Base-by-base conservation (phyloP, 805 yeast genomes). In the Starmerella apis region DNA sequence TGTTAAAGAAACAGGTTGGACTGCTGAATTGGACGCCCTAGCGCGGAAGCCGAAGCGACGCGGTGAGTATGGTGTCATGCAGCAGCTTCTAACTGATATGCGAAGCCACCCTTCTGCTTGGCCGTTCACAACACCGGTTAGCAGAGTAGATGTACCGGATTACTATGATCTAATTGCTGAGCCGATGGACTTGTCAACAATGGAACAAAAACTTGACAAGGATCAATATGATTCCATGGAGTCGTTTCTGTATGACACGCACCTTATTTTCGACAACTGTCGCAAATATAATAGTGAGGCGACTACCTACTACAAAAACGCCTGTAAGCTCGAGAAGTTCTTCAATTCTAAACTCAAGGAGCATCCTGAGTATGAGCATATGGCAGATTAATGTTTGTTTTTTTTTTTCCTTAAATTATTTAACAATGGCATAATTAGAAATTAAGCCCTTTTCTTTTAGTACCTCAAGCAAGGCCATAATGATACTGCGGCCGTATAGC, bases 31-130 rank as follows among this genome's bases (percentile, higher is more conserved):
- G 95, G 99, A 92, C 65, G 90, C 86, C 59, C 70, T 92, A 52
- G 97, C 97, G 0, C 90, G 94, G 61, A 78, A 86, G 62, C 97
- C 98, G 2, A 86, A 87, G 64, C 72, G 96, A 49, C 86, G 94
- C 2, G 95, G 96, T 9, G 96, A 92, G 68, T 85, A 85, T 68
- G 92, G 92, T 41, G 83, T 83, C 54, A 88, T 92, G 94, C 86
- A 85, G 59, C 86, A 86, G 49, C 67, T 92, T 16, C 72, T 92
- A 37, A 79, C 86, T 6, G 99, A 92, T 62, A 65, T 92, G 70
- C 92, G 86, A 62, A 86, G 85, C 63, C 95, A 92, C 66, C 94
- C 97, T 0, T 85, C 95, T 3, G 90, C 96, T 24, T 92, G 98
- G 98, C 98, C 99, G 33, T 92, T 92, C 67, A 78, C 87, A 42